These are phyloP conservation scores for Endogone sp. DNA, from an alignment of 192 early-diverging fungal species.

Conservation along the genomic window DNA sequence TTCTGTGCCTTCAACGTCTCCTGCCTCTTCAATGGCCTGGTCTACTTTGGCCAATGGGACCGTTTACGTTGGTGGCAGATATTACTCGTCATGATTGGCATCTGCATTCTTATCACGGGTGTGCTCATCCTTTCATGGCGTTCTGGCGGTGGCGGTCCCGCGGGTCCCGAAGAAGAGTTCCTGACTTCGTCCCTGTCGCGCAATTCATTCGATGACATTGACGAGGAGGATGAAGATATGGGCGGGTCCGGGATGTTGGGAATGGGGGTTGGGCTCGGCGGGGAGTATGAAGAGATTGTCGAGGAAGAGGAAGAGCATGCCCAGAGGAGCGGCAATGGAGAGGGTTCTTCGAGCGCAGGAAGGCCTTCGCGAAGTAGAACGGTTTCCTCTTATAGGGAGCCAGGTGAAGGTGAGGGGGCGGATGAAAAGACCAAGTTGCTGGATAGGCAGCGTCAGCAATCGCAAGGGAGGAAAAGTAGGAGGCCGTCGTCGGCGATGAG, in stretches of 20 bases:
- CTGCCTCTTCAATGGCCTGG: slow-evolving; percentile 71
- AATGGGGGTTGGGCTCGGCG: not conserved
- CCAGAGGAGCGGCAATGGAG: not conserved
- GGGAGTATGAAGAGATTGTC: not conserved
- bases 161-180: not conserved
- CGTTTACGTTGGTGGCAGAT: slow-evolving; percentile 57
- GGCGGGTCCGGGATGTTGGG: not conserved
- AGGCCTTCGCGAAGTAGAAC: not conserved
- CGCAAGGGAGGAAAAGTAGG: not conserved
- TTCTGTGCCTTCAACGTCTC: slow-evolving; percentile 74
- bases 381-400: not conserved
- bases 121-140: slow-evolving; percentile 65
- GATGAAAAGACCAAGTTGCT: not conserved
- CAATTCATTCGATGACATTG: not conserved
- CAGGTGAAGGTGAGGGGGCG: not conserved
- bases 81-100: slow-evolving; percentile 61
- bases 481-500: not conserved
- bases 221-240: not conserved
- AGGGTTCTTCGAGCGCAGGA: not conserved
- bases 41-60: slow-evolving; percentile 72
- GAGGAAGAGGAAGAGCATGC: not conserved
- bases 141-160: not conserved
- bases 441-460: not conserved
- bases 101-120: slow-evolving; percentile 57
- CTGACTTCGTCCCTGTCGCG: not conserved